Percentiles rank a stretch among this genome's conserved stretches.
Conservation (phyloP, 1,139 yeast species). For the Nakaseomyces delphensis region DNA sequence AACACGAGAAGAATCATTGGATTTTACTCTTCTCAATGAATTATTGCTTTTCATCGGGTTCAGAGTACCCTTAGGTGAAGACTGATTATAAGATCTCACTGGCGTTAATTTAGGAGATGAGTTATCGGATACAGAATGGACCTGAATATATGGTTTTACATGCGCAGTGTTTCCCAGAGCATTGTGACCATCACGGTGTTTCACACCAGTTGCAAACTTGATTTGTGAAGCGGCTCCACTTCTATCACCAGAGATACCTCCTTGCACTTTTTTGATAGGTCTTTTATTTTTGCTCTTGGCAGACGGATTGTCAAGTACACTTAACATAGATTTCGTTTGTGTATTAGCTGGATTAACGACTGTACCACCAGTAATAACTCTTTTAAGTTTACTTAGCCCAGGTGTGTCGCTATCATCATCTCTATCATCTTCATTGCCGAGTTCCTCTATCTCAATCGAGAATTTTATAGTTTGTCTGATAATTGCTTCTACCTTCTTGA, state of each 20-base stretch:
- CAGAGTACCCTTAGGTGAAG: constrained; percentile 8
- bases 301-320: constrained; percentile 11
- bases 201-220: constrained; percentile 19
- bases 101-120: constrained; percentile 7
- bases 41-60: constrained; percentile 2
- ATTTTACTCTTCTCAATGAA: constrained; percentile 12
- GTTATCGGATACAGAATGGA: constrained; percentile 1
- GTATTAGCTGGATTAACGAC: constrained; percentile 8
- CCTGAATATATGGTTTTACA: constrained; percentile 5
- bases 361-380: constrained; percentile 20
- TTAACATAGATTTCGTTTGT: constrained; percentile 20
- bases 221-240: constrained; percentile 11
- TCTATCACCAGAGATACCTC: neutral
- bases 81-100: constrained; percentile 8
- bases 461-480: constrained; percentile 19
- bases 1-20: constrained; percentile 13
- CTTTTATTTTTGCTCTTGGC: constrained; percentile 1
- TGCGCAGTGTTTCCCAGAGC: constrained; percentile 12
- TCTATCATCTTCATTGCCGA: constrained; percentile 9
- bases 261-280: neutral
- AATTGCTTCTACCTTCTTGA: constrained; percentile 14
- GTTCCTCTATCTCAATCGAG: constrained; percentile 18
- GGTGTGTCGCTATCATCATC: constrained; percentile 4
- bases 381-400: constrained; percentile 12
- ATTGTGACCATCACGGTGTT: constrained; percentile 14